A percentile compares a stretch with the other conserved stretches of the same genome.
Conservation (phyloP, 2,329 filamentous ascomycete species). For the Penicillium hordei region DNA sequence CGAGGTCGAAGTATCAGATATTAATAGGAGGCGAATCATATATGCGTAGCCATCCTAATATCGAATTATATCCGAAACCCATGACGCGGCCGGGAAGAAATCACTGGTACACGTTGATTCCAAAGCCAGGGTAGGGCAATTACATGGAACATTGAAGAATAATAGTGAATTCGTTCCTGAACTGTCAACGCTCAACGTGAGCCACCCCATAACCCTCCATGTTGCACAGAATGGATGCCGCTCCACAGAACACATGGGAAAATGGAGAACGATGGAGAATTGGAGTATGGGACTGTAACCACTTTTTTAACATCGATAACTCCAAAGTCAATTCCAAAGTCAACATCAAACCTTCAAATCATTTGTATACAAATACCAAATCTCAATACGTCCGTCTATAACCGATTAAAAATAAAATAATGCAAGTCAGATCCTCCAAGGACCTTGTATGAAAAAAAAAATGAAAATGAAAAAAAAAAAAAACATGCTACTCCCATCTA, state of each 20-base stretch:
- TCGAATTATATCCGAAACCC: conserved; percentile 18
- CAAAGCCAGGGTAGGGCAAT: neutral
- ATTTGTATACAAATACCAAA: neutral
- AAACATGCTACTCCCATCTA: conserved; percentile 1
- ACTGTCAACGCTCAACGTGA: neutral
- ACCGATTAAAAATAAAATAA: neutral
- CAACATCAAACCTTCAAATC: neutral
- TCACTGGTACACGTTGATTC: conserved; percentile 3
- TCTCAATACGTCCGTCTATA: neutral
- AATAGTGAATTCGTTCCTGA: neutral
- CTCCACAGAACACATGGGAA: conserved; percentile 12
- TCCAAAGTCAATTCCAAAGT: conserved; percentile 3
- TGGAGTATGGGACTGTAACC: neutral
- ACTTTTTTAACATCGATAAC: neutral
- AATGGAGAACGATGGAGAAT: conserved; percentile 8
- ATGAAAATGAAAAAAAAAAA: no score
- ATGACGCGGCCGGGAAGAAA: conserved; percentile 19
- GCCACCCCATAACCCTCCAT: neutral
- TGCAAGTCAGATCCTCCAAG: conserved; percentile 11
- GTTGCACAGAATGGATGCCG: neutral
- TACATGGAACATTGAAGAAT: neutral
- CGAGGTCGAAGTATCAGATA: neutral
- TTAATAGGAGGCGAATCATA: conserved; percentile 6
- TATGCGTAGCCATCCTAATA: neutral
- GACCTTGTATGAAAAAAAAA: conserved; percentile 19